Evolutionary conservation across 2,329 filamentous ascomycete species (phyloP).

Genomic region (Cercospora canescens): DNA sequence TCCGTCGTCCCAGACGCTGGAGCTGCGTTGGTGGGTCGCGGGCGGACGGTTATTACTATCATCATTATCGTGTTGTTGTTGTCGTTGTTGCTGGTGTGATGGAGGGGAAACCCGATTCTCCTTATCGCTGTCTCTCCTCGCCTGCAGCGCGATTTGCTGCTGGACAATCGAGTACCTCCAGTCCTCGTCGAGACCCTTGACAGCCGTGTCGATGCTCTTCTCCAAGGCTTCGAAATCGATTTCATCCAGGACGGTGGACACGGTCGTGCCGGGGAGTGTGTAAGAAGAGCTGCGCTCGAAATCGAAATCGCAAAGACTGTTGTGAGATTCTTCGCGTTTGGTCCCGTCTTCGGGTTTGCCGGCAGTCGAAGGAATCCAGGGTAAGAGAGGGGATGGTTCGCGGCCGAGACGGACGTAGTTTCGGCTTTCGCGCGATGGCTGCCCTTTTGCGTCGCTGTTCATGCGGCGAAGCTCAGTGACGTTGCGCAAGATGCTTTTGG

Average conservation of each 20-base stretch:
- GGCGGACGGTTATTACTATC: neutral
- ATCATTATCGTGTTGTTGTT: neutral
- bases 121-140: conserved; percentile 3
- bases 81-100: neutral
- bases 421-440: conserved; percentile 31
- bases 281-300: conserved; percentile 27
- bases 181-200: conserved; percentile 28
- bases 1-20: conserved; percentile 39
- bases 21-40: conserved; percentile 29
- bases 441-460: conserved; percentile 41
- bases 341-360: conserved; percentile 10
- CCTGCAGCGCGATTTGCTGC: neutral
- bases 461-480: conserved; percentile 44
- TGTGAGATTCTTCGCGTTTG: neutral
- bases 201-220: conserved; percentile 28
- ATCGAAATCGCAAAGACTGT: conserved; percentile 24
- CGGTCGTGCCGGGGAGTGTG: neutral
- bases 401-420: conserved; percentile 44
- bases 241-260: conserved; percentile 26
- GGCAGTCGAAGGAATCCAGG: conserved; percentile 25
- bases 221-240: conserved; percentile 27
- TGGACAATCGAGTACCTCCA: neutral
- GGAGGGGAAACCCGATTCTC: neutral
- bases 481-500: conserved; percentile 40
- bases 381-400: conserved; percentile 38